Percentiles rank a stretch among this genome's conserved stretches.
These are phyloP conservation scores for Chaetothyriales sp. DNA, from an alignment of 2,329 filamentous ascomycete genomes.

Conservation along the genomic window DNA sequence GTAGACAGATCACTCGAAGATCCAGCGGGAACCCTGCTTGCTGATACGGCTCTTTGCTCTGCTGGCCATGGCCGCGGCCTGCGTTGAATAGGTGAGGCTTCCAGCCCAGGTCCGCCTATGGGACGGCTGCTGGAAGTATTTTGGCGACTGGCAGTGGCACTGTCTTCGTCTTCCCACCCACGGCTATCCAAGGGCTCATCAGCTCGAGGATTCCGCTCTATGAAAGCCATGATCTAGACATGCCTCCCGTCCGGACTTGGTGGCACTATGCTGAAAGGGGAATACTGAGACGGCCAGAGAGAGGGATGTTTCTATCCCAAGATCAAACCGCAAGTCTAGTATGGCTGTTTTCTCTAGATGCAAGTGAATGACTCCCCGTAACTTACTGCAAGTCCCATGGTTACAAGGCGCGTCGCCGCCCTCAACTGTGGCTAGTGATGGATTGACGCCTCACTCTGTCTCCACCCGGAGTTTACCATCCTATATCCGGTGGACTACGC, in stretches of 20 bases:
- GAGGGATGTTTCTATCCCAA: background rate
- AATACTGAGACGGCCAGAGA: background rate
- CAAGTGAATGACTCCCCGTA: background rate
- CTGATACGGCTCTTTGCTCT: constrained; percentile 11
- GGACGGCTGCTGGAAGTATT: background rate
- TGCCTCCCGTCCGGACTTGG: background rate
- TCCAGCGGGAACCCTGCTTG: constrained; percentile 7
- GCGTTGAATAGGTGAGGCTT: background rate
- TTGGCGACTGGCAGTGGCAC: background rate
- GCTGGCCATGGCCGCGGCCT: background rate
- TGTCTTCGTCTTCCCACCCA: background rate
- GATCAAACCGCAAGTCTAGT: background rate
- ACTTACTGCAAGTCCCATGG: too few species aligned
- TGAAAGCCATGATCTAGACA: background rate
- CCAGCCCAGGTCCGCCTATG: background rate
- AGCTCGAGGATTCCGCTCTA: background rate
- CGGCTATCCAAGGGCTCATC: background rate
- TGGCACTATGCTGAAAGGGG: background rate
- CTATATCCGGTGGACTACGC: too few species aligned
- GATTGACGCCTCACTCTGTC: too few species aligned
- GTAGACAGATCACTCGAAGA: constrained; percentile 6
- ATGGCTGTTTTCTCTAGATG: background rate
- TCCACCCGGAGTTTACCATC: too few species aligned
- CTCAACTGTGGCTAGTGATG: too few species aligned
- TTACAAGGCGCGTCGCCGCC: too few species aligned